phyloP scores from a whole-genome alignment of 2,329 filamentous ascomycete genomes.

The Beauveria rudraprayagi region DNA sequence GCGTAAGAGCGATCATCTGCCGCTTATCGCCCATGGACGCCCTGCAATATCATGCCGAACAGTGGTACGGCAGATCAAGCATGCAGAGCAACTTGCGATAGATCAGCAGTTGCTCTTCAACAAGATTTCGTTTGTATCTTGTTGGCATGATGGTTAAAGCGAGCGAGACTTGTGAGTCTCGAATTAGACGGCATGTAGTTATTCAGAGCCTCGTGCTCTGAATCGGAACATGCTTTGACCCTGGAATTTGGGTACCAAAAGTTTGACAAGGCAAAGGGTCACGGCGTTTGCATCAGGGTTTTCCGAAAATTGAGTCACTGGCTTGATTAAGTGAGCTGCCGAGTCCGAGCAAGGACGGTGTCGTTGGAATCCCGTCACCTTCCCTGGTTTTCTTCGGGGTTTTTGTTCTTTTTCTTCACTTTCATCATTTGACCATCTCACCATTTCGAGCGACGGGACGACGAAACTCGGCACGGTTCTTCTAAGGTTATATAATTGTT shows the following conservation, averaged over 20 bases:
- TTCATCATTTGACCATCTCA: not conserved
- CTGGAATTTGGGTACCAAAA: conserved; percentile 6
- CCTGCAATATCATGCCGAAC: not conserved
- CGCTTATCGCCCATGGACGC: too few species aligned
- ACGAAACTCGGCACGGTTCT: not conserved
- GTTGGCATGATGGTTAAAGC: conserved; percentile 7
- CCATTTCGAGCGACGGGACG: not conserved
- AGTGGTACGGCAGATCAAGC: not conserved
- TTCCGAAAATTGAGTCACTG: not conserved
- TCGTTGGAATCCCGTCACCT: not conserved
- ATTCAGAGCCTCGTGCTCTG: not conserved
- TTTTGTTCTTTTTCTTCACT: not conserved
- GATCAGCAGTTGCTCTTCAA: not conserved
- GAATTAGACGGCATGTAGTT: not conserved
- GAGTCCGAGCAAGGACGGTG: not conserved
- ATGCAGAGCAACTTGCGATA: not conserved
- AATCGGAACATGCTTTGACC: not conserved
- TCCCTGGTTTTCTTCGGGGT: not conserved
- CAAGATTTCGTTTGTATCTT: conserved; percentile 1
- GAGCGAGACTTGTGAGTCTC: conserved; percentile 1
- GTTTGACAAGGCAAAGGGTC: conserved; percentile 1
- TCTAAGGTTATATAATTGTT: conserved; percentile 7
- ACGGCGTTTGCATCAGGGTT: conserved; percentile 8
- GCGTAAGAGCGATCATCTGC: not conserved
- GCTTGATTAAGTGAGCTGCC: not conserved